Conservation (phyloP, 768 basidiomycete genomes). For the Calvatia gigantea region DNA sequence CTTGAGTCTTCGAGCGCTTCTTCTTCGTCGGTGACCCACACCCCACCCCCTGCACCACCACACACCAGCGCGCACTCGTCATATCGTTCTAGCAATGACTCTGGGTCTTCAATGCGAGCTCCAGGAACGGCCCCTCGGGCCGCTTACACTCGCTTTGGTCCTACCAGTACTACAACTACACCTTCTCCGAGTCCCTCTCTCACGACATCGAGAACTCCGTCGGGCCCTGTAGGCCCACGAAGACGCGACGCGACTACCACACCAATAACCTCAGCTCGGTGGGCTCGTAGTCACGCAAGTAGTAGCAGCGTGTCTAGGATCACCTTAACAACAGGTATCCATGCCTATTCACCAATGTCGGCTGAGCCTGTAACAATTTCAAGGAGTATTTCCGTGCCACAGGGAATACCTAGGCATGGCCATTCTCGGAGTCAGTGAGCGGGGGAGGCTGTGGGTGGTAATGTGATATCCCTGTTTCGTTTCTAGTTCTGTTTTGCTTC, state of each 20-base stretch:
- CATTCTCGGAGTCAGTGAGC: not conserved
- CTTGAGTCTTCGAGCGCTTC: not conserved
- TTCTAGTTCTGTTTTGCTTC: not conserved
- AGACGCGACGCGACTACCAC: not conserved
- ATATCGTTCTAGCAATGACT: not conserved
- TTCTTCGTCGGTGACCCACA: not conserved
- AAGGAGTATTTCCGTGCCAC: slow-evolving; percentile 1
- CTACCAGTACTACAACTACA: not conserved
- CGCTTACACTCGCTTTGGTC: not conserved
- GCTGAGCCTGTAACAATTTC: not conserved
- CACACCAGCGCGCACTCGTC: not conserved
- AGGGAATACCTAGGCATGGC: not conserved
- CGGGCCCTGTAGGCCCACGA: slow-evolving; percentile 1
- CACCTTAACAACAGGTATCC: not conserved
- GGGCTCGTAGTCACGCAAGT: not conserved
- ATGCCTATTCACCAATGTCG: not conserved
- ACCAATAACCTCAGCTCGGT: not conserved
- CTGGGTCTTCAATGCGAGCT: not conserved
- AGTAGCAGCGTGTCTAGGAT: not conserved
- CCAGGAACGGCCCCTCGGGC: not conserved
- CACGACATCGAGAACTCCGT: not conserved
- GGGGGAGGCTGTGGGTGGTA: not conserved
- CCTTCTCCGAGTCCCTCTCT: not conserved
- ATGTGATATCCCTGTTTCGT: not conserved
- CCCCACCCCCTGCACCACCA: not conserved